Evolutionary conservation across 768 basidiomycete genomes (phyloP).

Genomic region (Rhodosporidiobolus sp.): DNA sequence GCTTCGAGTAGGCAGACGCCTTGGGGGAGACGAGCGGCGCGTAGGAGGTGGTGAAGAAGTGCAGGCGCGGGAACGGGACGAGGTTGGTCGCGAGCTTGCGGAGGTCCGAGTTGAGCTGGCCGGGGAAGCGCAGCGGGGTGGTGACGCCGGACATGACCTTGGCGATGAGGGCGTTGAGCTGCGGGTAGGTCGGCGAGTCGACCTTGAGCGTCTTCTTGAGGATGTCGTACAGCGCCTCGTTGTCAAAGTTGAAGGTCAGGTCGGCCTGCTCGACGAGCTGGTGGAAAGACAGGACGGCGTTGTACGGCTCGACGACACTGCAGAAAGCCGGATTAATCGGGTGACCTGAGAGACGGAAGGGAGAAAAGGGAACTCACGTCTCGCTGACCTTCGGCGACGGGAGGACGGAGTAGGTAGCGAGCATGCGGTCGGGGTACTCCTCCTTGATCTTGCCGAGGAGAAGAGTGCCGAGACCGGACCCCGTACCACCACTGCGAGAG

Average conservation of each 20-base stretch:
- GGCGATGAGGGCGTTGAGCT: conserved; percentile 64
- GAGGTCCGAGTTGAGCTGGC: conserved; percentile 81
- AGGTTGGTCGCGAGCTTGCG: conserved; percentile 91
- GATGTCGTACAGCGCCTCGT: conserved; percentile 52
- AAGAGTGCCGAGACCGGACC: conserved; percentile 77
- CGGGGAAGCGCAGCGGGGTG: conserved; percentile 84
- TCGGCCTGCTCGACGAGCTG: conserved; percentile 87
- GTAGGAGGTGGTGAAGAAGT: conserved; percentile 94
- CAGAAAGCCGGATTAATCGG: not conserved
- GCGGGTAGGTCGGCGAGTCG: conserved; percentile 46
- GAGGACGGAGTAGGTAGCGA: conserved; percentile 58
- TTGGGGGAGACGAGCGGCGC: conserved; percentile 78
- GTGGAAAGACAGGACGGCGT: conserved; percentile 75
- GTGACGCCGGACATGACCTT: conserved; percentile 93
- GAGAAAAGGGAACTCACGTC: too few relatives aligned
- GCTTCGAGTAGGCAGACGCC: conserved; percentile 60
- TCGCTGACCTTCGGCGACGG: conserved; percentile 63
- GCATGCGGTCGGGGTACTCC: conserved; percentile 51
- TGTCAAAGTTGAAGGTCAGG: conserved; percentile 68
- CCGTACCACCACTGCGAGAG: conserved; percentile 68
- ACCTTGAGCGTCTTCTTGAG: conserved; percentile 46
- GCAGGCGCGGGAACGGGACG: conserved; percentile 92
- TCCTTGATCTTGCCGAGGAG: conserved; percentile 78
- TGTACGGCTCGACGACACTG: conserved; percentile 55
- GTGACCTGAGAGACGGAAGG: conserved; percentile 51